Evolutionary conservation across 176 grass and related monocot species (phyloP).

Genomic region (Miscanthus lutarioriparius): DNA sequence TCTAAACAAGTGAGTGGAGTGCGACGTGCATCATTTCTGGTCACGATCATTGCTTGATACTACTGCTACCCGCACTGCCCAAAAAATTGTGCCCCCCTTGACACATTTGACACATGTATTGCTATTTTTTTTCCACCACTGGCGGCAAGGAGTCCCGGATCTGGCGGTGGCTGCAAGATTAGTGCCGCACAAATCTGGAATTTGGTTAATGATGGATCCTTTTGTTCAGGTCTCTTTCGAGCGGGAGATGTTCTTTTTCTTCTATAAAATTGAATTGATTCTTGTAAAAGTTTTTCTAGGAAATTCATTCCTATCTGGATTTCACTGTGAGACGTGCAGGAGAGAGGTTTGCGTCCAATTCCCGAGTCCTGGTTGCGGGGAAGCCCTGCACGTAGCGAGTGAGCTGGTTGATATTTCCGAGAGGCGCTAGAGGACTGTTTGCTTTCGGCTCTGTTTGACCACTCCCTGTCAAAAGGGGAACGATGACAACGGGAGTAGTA

Average conservation of each 20-base stretch:
- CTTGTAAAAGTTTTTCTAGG: too few relatives aligned
- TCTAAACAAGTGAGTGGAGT: slow-evolving; percentile 17
- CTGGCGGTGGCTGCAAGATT: background rate
- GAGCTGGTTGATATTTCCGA: background rate
- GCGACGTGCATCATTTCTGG: slow-evolving; percentile 29
- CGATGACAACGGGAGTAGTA: background rate
- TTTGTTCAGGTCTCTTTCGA: too few relatives aligned
- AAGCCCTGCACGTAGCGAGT: background rate
- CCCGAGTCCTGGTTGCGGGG: too few relatives aligned
- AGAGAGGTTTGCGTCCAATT: too few relatives aligned
- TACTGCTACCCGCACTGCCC: background rate
- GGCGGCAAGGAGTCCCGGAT: background rate
- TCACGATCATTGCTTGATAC: slow-evolving; percentile 21
- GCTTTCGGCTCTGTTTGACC: slow-evolving; percentile 25
- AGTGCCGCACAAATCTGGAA: background rate
- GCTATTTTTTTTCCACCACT: background rate
- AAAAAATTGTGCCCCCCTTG: background rate
- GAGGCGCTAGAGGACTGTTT: background rate
- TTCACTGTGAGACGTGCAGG: too few relatives aligned
- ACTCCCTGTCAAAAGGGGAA: background rate
- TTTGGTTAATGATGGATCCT: too few relatives aligned
- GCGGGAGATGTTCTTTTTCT: too few relatives aligned
- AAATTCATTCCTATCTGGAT: too few relatives aligned
- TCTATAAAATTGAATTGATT: too few relatives aligned
- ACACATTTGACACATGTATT: background rate